phyloP scores from a whole-genome alignment of 805 yeast species.

The Wickerhamomyces kurtzmanii region DNA sequence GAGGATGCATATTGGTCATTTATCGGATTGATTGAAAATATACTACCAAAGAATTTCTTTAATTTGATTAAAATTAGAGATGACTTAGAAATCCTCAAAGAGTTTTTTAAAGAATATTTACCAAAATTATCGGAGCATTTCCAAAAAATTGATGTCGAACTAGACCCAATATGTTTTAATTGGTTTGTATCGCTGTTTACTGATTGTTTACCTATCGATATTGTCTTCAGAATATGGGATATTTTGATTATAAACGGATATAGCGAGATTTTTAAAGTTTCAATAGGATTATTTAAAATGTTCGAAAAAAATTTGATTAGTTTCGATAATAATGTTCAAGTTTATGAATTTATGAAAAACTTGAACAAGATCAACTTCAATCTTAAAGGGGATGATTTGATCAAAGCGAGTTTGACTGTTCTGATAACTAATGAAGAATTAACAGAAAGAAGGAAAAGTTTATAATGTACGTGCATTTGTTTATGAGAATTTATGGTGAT shows the following conservation, averaged over 20 bases:
- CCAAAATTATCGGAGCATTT: conserved; percentile 32
- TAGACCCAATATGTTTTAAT: conserved; percentile 39
- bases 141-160: conserved; percentile 24
- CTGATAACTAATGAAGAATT: background rate
- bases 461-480: too few species aligned
- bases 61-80: conserved; percentile 24
- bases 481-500: too few species aligned
- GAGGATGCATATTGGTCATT: conserved; percentile 48
- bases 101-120: conserved; percentile 23
- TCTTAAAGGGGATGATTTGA: conserved; percentile 14
- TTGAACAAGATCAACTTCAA: conserved; percentile 16
- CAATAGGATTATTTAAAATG: conserved; percentile 26
- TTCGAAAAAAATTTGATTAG: conserved; percentile 22
- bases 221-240: conserved; percentile 44
- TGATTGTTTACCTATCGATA: conserved; percentile 38
- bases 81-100: conserved; percentile 28
- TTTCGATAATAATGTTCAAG: conserved; percentile 18
- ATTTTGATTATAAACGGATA: conserved; percentile 30
- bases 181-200: conserved; percentile 51
- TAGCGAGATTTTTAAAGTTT: conserved; percentile 22
- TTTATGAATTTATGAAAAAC: conserved; percentile 25
- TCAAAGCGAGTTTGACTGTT: conserved; percentile 7
- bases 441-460: too few species aligned
- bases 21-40: conserved; percentile 36
- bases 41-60: conserved; percentile 34